These are phyloP conservation scores for Clarireedia monteithiana DNA, from an alignment of 2,329 filamentous ascomycete genomes.

Conservation along the genomic window DNA sequence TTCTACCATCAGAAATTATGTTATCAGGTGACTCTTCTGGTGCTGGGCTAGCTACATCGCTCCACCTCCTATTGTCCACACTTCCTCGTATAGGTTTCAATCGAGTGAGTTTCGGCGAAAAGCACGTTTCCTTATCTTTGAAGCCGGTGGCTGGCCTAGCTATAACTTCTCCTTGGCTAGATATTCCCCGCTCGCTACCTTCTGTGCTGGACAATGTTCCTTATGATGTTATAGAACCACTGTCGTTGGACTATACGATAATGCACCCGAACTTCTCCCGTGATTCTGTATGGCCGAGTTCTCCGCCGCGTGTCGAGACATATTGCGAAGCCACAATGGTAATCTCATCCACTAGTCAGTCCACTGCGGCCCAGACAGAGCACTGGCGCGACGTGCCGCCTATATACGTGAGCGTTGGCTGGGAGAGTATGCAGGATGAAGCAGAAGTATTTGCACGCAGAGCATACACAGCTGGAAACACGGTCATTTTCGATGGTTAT, in stretches of 20 bases:
- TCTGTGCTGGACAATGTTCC: slow-evolving; percentile 42
- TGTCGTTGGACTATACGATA: slow-evolving; percentile 30
- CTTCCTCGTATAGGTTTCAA: slow-evolving; percentile 39
- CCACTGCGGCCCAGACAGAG: slow-evolving; percentile 40
- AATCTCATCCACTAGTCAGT: slow-evolving; percentile 59
- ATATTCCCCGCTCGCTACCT: slow-evolving; percentile 57
- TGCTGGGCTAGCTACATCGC: slow-evolving; percentile 58
- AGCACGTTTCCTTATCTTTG: slow-evolving; percentile 39
- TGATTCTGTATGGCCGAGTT: slow-evolving; percentile 51
- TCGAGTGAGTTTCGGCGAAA: slow-evolving; percentile 51
- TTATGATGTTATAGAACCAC: slow-evolving; percentile 59
- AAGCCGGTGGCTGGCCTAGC: slow-evolving; percentile 61
- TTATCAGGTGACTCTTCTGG: slow-evolving; percentile 68
- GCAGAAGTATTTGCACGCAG: slow-evolving; percentile 50
- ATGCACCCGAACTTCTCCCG: slow-evolving; percentile 33
- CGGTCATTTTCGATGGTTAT: slow-evolving; percentile 62
- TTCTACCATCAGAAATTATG: slow-evolving; percentile 59
- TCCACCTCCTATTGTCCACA: slow-evolving; percentile 63
- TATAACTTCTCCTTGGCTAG: slow-evolving; percentile 61
- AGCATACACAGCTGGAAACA: slow-evolving; percentile 48
- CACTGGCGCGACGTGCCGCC: slow-evolving; percentile 59
- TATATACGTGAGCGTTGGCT: slow-evolving; percentile 59
- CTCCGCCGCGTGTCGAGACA: slow-evolving; percentile 44
- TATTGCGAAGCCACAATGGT: slow-evolving; percentile 48
- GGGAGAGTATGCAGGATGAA: slow-evolving; percentile 67